phyloP scores from a whole-genome alignment of 2,329 filamentous ascomycete genomes.

The Scortechinia acanthostroma region DNA sequence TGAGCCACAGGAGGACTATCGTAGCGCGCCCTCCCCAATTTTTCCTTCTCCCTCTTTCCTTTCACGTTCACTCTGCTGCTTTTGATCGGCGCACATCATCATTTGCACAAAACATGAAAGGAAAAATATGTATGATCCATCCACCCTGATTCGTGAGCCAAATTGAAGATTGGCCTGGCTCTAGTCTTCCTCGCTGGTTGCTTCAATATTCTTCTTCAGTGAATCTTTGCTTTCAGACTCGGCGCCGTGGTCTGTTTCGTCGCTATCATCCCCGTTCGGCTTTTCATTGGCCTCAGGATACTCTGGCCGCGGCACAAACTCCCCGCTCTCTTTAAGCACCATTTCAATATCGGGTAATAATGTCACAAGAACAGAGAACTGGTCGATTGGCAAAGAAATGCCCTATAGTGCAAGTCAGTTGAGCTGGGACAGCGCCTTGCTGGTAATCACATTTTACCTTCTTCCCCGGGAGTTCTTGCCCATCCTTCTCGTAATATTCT shows the following conservation, averaged over 20 bases:
- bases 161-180: too few relatives aligned
- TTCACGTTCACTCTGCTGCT: too few relatives aligned
- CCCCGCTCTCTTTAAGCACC: not conserved
- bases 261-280: not conserved
- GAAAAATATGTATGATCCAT: too few relatives aligned
- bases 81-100: too few relatives aligned
- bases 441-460: not conserved
- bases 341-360: not conserved
- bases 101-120: too few relatives aligned
- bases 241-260: too few relatives aligned
- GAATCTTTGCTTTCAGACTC: not conserved
- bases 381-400: not conserved
- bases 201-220: not conserved
- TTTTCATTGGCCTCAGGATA: too few relatives aligned
- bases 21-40: too few relatives aligned
- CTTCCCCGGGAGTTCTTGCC: not conserved
- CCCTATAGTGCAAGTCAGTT: not conserved
- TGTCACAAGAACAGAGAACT: not conserved
- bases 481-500: slow-evolving; percentile 2
- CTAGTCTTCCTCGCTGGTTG: not conserved
- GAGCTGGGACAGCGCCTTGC: not conserved
- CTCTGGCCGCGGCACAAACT: not conserved
- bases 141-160: too few relatives aligned
- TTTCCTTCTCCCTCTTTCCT: too few relatives aligned
- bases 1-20: too few relatives aligned